Percentiles rank a stretch among this genome's conserved stretches.
Evolutionary conservation across 768 basidiomycete genomes (phyloP).

Genomic region (Imleria badia): DNA sequence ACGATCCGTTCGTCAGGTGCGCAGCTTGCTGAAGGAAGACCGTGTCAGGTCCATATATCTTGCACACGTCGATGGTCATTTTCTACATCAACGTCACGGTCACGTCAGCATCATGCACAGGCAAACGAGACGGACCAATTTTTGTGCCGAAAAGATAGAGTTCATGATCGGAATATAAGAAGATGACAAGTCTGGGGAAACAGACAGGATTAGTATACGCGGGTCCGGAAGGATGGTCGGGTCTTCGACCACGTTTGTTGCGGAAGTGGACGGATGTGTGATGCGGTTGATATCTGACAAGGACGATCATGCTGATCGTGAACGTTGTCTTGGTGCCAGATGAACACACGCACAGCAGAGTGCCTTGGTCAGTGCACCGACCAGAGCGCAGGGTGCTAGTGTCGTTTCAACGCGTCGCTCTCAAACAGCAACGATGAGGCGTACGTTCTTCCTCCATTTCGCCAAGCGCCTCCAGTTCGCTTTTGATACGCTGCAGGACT

Average conservation of each 20-base stretch:
- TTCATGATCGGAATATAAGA: conserved; percentile 99
- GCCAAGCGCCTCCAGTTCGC: conserved; percentile 56
- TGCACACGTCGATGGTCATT: conserved; percentile 96
- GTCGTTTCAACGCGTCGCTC: conserved; percentile 5
- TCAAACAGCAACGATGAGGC: neutral
- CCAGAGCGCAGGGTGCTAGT: conserved; percentile 66
- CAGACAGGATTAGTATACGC: conserved; percentile 77
- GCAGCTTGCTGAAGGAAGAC: conserved; percentile 98
- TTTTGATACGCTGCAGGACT: conserved; percentile 58
- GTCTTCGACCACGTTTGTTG: conserved; percentile 30
- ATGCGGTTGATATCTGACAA: conserved; percentile 67
- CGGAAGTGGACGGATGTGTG: conserved; percentile 34
- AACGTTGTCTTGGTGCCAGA: neutral
- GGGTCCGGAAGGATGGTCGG: conserved; percentile 44
- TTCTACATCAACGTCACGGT: conserved; percentile 55
- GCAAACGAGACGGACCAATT: conserved; percentile 59
- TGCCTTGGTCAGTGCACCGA: conserved; percentile 88
- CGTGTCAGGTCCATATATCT: conserved; percentile 83
- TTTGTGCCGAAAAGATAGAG: conserved; percentile 98
- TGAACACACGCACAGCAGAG: conserved; percentile 68
- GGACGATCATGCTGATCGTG: conserved; percentile 24
- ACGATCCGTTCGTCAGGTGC: conserved; percentile 92
- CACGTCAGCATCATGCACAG: neutral
- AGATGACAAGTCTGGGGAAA: conserved; percentile 84
- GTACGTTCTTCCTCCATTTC: conserved; percentile 47